phyloP scores from a whole-genome alignment of 2,329 filamentous ascomycete genomes.

The Aureobasidium sp. region DNA sequence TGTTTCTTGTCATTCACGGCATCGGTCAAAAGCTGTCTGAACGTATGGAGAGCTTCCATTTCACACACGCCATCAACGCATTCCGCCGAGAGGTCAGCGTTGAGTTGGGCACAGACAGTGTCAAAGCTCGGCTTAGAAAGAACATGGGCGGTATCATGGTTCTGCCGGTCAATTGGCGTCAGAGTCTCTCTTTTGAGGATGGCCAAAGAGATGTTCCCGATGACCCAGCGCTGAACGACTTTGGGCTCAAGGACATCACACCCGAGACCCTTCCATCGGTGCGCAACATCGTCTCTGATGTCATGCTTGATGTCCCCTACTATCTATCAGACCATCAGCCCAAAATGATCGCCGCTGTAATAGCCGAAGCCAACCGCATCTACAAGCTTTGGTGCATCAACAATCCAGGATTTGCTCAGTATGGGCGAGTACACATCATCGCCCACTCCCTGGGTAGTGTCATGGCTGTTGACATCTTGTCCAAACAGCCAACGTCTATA shows the following conservation, averaged over 20 bases:
- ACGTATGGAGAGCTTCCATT: conserved; percentile 91
- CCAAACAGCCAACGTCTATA: conserved; percentile 71
- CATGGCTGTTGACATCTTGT: conserved; percentile 89
- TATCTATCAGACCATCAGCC: conserved; percentile 95
- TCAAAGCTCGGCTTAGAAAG: conserved; percentile 68
- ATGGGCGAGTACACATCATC: conserved; percentile 82
- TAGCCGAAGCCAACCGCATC: conserved; percentile 89
- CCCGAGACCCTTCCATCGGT: conserved; percentile 84
- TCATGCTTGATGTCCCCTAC: conserved; percentile 97
- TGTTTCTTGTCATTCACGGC: conserved; percentile 86
- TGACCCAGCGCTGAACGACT: conserved; percentile 56
- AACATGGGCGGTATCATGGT: conserved; percentile 90
- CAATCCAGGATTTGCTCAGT: conserved; percentile 71
- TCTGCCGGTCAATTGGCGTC: conserved; percentile 84
- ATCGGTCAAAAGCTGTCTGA: conserved; percentile 96
- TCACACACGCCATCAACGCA: conserved; percentile 89
- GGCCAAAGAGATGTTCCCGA: conserved; percentile 52
- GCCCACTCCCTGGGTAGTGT: conserved; percentile 90
- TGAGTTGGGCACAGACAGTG: conserved; percentile 65
- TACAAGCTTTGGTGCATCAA: conserved; percentile 92
- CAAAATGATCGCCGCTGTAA: conserved; percentile 86
- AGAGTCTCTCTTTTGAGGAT: conserved; percentile 80
- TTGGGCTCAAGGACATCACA: conserved; percentile 79
- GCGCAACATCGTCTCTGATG: conserved; percentile 86
- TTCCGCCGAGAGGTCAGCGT: conserved; percentile 82